Evolutionary conservation across 1,284 basidiomycete species (phyloP).

Genomic region (Boletus semigastroideus): DNA sequence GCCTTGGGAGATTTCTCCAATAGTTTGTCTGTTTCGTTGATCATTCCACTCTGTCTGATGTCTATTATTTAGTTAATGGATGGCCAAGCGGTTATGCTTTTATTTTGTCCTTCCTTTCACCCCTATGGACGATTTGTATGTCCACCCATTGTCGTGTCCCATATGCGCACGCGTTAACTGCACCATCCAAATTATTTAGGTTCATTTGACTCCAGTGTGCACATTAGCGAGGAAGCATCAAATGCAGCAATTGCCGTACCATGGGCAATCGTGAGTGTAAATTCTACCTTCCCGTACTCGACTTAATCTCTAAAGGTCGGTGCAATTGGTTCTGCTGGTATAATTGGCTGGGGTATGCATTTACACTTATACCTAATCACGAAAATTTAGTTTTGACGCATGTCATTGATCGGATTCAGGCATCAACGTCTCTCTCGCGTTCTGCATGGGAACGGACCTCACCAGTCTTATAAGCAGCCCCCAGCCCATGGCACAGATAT

Average conservation of each 20-base stretch:
- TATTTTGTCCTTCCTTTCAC: slow-evolving; percentile 72
- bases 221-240: slow-evolving; percentile 75
- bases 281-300: neutral
- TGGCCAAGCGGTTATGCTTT: slow-evolving; percentile 77
- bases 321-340: slow-evolving; percentile 54
- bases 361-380: neutral
- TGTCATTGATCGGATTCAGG: slow-evolving; percentile 33
- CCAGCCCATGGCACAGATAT: slow-evolving; percentile 76
- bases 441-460: slow-evolving; percentile 67
- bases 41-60: slow-evolving; percentile 3
- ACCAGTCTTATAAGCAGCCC: slow-evolving; percentile 54
- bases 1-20: slow-evolving; percentile 64
- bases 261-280: slow-evolving; percentile 57
- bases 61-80: slow-evolving; percentile 49
- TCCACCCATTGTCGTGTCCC: neutral
- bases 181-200: slow-evolving; percentile 28
- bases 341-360: slow-evolving; percentile 68
- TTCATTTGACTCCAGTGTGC: slow-evolving; percentile 63
- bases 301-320: slow-evolving; percentile 30
- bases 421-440: slow-evolving; percentile 59
- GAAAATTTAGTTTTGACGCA: neutral
- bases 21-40: slow-evolving; percentile 34
- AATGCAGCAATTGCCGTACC: slow-evolving; percentile 75
- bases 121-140: slow-evolving; percentile 76
- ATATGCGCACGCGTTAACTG: neutral